Evolutionary conservation across 31 red algal species (phyloP).

Genomic region (Porphyra umbilicalis): DNA sequence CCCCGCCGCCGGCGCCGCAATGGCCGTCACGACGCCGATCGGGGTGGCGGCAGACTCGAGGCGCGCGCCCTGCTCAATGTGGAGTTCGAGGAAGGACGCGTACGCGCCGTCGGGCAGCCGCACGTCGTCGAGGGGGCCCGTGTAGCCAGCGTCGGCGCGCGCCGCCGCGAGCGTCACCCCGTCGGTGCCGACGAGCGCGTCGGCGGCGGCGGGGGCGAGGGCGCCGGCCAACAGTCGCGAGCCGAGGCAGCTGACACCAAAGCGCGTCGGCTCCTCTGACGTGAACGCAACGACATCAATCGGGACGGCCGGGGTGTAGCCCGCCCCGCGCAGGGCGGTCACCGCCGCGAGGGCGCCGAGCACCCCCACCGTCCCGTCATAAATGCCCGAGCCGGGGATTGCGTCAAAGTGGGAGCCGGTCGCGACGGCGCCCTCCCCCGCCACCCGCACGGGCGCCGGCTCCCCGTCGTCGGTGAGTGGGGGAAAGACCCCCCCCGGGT

Average conservation of each 20-base stretch:
- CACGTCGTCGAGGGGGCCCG: not conserved
- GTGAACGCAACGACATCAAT: slow-evolving; percentile 62
- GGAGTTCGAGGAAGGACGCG: slow-evolving; percentile 63
- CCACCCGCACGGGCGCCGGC: not conserved
- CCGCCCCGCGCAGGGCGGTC: slow-evolving; percentile 26
- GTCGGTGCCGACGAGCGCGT: slow-evolving; percentile 15
- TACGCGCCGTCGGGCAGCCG: not conserved
- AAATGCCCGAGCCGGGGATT: slow-evolving; percentile 44
- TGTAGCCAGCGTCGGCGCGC: slow-evolving; percentile 32
- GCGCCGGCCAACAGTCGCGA: slow-evolving; percentile 21
- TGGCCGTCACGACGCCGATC: slow-evolving; percentile 42
- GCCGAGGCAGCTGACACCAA: slow-evolving; percentile 57
- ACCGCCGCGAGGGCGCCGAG: slow-evolving; percentile 56
- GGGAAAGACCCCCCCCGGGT: not conserved
- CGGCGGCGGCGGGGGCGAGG: not conserved
- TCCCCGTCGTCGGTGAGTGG: not conserved
- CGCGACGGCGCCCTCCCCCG: slow-evolving; percentile 15
- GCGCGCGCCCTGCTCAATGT: slow-evolving; percentile 64
- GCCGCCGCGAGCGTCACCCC: slow-evolving; percentile 28
- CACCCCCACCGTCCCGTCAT: slow-evolving; percentile 67
- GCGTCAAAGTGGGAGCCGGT: slow-evolving; percentile 67
- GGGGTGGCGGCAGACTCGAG: slow-evolving; percentile 21
- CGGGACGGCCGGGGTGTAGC: slow-evolving; percentile 23
- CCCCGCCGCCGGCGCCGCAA: slow-evolving; percentile 27
- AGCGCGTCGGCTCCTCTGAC: slow-evolving; percentile 70